phyloP scores from a whole-genome alignment of 768 basidiomycete genomes.

The Naganishia vaughanmartiniae region DNA sequence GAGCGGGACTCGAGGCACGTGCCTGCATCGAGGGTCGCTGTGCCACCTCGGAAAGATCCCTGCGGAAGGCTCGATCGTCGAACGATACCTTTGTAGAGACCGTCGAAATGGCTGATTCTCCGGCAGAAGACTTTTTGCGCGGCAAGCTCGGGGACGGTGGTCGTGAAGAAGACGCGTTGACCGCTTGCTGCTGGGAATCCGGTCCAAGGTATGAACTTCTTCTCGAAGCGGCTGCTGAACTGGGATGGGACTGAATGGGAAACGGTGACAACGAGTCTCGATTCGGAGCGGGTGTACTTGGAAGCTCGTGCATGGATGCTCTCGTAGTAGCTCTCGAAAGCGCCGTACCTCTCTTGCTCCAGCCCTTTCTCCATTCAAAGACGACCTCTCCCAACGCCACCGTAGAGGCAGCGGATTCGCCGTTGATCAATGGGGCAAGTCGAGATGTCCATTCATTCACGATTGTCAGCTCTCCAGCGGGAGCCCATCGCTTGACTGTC shows the following conservation, averaged over 20 bases:
- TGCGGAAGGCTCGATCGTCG: background rate
- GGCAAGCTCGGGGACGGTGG: slow-evolving; percentile 3
- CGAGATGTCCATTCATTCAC: slow-evolving; percentile 36
- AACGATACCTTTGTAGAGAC: slow-evolving; percentile 1
- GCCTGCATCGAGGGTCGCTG: background rate
- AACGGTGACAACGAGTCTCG: background rate
- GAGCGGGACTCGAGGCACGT: slow-evolving; percentile 17
- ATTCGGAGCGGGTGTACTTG: background rate
- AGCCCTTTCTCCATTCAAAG: slow-evolving; percentile 43
- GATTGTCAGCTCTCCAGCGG: slow-evolving; percentile 28
- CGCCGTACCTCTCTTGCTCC: background rate
- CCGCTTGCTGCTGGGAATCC: background rate
- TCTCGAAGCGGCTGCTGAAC: slow-evolving; percentile 9
- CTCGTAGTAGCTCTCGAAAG: background rate
- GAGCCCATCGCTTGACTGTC: slow-evolving; percentile 48
- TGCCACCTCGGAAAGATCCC: background rate
- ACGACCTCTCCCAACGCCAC: slow-evolving; percentile 44
- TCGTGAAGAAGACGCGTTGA: background rate
- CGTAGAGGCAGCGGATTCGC: slow-evolving; percentile 8
- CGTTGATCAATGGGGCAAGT: slow-evolving; percentile 36
- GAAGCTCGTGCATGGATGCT: background rate
- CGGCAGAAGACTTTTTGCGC: slow-evolving; percentile 20
- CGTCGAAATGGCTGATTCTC: slow-evolving; percentile 13
- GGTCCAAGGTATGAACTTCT: slow-evolving; percentile 7
- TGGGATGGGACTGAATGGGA: background rate